phyloP scores from a whole-genome alignment of 805 yeast genomes.

The Metschnikowia chrysomelidarum region DNA sequence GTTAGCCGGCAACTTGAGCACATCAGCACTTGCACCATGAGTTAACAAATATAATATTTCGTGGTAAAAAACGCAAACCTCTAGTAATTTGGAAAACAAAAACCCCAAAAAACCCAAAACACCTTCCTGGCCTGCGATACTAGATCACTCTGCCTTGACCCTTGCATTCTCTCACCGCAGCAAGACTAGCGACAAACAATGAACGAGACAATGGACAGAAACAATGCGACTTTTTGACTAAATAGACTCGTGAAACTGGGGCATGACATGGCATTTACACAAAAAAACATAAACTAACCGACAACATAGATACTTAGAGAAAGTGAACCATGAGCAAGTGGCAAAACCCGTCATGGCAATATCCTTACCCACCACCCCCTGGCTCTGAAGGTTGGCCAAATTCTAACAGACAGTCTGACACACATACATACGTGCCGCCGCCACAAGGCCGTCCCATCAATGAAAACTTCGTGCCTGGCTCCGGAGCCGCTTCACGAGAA shows the following conservation, averaged over 20 bases:
- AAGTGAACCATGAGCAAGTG: slow-evolving; percentile 22
- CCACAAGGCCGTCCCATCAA: slow-evolving; percentile 5
- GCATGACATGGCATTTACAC: background rate
- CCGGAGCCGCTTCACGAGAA: background rate
- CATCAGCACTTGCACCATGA: too few relatives aligned
- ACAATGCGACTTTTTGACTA: background rate
- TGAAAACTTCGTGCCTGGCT: background rate
- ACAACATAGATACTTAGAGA: too few relatives aligned
- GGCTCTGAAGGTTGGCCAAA: slow-evolving; percentile 4
- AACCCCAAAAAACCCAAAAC: too few relatives aligned
- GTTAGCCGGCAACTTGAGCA: too few relatives aligned
- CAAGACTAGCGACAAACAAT: background rate
- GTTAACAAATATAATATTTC: too few relatives aligned
- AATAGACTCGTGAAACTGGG: background rate
- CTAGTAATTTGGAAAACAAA: too few relatives aligned
- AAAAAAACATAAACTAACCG: slow-evolving; percentile 2
- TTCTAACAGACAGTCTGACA: slow-evolving; percentile 3
- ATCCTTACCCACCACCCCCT: slow-evolving; percentile 6
- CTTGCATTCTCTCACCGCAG: background rate
- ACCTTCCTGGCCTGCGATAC: too few relatives aligned
- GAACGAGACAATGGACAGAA: background rate
- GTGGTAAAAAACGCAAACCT: too few relatives aligned
- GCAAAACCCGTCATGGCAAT: slow-evolving; percentile 16
- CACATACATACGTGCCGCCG: slow-evolving; percentile 9
- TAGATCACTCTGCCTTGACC: too few relatives aligned